Evolutionary conservation across 306 rosid genomes (phyloP).

Genomic region (Lathyrus oleraceus): DNA sequence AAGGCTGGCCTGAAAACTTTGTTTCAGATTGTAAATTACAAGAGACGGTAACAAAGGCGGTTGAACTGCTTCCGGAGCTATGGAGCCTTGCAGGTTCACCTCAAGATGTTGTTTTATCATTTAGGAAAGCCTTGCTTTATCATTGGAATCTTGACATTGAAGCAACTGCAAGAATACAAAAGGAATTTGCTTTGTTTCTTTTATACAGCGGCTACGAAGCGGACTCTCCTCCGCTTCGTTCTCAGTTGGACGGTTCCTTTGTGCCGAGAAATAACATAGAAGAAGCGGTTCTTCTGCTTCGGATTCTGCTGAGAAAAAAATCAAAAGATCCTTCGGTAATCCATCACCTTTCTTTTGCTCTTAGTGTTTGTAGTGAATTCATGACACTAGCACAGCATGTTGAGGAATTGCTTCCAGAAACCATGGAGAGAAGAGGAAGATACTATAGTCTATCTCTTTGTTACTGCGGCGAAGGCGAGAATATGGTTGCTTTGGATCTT

Average conservation of each 20-base stretch:
- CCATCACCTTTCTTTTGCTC: conserved; percentile 83
- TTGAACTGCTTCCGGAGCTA: conserved; percentile 81
- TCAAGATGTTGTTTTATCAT: conserved; percentile 73
- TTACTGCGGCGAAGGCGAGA: conserved; percentile 68
- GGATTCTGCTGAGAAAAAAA: conserved; percentile 58
- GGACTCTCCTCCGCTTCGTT: conserved; percentile 73
- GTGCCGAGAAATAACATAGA: conserved; percentile 85
- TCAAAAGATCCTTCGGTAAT: conserved; percentile 78
- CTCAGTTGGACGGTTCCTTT: conserved; percentile 78
- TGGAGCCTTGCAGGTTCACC: conserved; percentile 72
- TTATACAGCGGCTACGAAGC: conserved; percentile 88
- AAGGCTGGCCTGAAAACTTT: conserved; percentile 69
- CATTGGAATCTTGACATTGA: conserved; percentile 68
- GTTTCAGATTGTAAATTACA: conserved; percentile 69
- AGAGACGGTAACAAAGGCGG: conserved; percentile 63
- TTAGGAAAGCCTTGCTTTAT: conserved; percentile 72
- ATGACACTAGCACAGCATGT: conserved; percentile 60
- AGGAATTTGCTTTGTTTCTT: conserved; percentile 82
- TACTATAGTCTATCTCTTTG: conserved; percentile 66
- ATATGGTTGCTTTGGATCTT: conserved; percentile 70
- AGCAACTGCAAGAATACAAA: conserved; percentile 65
- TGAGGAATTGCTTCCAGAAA: conserved; percentile 77
- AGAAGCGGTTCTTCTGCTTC: conserved; percentile 82
- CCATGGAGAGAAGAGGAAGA: conserved; percentile 60
- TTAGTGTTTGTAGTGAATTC: conserved; percentile 65